Evolutionary conservation across 2,329 filamentous ascomycete species (phyloP), one percentile per base, ranked within the genome.

Genomic region (Alternaria gaisen): DNA sequence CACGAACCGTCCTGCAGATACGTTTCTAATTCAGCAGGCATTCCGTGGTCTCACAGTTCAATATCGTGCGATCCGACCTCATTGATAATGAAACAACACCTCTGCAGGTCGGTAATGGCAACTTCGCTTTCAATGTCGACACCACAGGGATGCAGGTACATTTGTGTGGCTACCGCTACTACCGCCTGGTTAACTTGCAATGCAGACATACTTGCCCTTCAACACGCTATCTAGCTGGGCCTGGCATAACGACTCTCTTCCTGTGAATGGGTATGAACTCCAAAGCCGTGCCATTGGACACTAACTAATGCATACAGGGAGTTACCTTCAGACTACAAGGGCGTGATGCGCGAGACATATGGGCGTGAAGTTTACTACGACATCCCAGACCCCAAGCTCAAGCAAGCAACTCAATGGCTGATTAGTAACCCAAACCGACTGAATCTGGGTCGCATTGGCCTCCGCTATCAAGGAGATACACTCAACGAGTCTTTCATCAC

Each of bases 401-500:
- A 69, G 28, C 68, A 75, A 24, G 80, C 80, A 11, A 83, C 82
- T 1, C 81, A 85, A 50, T 86, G 84, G 84, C 67, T 86, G 0
- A 84, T 84, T 24, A 75, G 78, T 47, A 86, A 86, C 58, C 84
- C 84, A 0, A 83, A 86, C 63, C 77, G 84, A 8, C 66, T 84
- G 12, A 86, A 85, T 46, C 63, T 85, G 2, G 84, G 77, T 0
- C 80, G 76, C 0, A 79, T 85, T 22, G 83, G 84, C 2, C 74
- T 85, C 22, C 71, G 76, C 18, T 74, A 85, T 11, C 64, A 76
- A 32, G 65, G 78, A 20, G 80, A 75, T 58, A 73, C 71, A 1
- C n/a, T 71, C 3, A 44, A 55, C 10, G 36, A 53, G 14, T 61
- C 65, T 3, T 42, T 53, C 2, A 71, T 72, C n/a, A 48, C 50